Base-by-base conservation (phyloP, 1,284 basidiomycete genomes). In the Coniferiporia weirii region DNA sequence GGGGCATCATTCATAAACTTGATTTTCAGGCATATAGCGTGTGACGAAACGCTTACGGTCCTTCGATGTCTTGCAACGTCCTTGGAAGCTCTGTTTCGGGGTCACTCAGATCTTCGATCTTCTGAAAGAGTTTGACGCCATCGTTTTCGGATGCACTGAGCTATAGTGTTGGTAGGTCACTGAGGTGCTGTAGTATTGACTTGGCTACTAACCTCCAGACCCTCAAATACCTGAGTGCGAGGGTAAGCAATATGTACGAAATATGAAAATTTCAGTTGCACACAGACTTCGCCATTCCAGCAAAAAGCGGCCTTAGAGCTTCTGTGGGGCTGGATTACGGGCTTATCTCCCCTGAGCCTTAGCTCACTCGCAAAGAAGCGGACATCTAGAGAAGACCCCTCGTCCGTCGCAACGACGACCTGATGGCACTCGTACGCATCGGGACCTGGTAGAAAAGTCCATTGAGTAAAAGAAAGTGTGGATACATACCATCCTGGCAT, bases 221-320 rank as follows among this genome's bases (percentile, higher is more conserved):
- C 92, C 63, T 87, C 83, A 63, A 95, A 94, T 36, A 94, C 77
- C 91, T 89, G 60, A 13, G 19, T 35, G 13, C 35, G 47, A 38
- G 19, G 35, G 50, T 22, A 7, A 46, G 52, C 2, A 47, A 15
- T 27, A 38, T 43, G 35, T 20, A 43, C 43, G 27, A 34, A 32
- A 13, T 51, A 44, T 19, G 59, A 52, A 20, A 32, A 15, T 35
- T 9, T 27, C 46, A 51, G 46, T 27, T 54, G 54, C 52, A 59
- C 20, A 73, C 79, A 63, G 65, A 89, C 91, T 78, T 96, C 93
- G 60, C 93, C 93, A 69, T 96, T 96, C 91, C 91, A 95, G 64
- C 89, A 94, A 17, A 96, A 71, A 1, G 92, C 70, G 62, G 88
- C 81, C 3, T 80, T 83, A 12, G 72, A 72, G 34, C 71, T 65